Base-by-base conservation (phyloP, 2,329 filamentous ascomycete species). In the Cephalotrichum gorgonifer region DNA sequence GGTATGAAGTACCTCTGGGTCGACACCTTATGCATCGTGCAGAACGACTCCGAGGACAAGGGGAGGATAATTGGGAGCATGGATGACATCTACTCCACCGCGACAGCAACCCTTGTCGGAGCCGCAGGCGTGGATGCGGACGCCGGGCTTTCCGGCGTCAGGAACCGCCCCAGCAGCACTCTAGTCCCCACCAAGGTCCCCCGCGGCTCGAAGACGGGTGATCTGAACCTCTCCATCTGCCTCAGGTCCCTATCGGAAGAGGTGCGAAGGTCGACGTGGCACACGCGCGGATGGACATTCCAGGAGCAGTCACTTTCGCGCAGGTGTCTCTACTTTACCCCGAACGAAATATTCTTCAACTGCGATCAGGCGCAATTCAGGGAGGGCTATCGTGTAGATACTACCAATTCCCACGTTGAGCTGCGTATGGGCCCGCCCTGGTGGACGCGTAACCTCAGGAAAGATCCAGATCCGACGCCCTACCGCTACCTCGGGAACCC, bases 1-100 rank as follows among this genome's bases (percentile, higher is more conserved):
- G 50, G 25, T 3, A 26, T 52, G 4, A 25, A 25, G 12, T 55
- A 56, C 43, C 27, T 57, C n/a, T 56, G 55, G 54, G 49, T 57
- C 6, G 55, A 57, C 22, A 26, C 49, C 3, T 44, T 55, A 6
- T 56, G 55, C 43, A 54, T 56, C 1, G 23, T 50, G 11, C 54
- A 56, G 27, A 51, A 57, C 28, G 28, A 51, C 22, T 22, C 39
- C 12, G 20, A 6, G 14, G 53, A 52, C 44, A 54, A 53, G 46
- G 17, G 23, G 6, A 15, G 43, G 6, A 44, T 54, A 17, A 54
- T 56, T 26, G 26, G 42, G 38, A 25, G 49, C 27, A 51, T 53
- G 50, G 43, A 52, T 25, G 45, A 30, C 12, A 46, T 57, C 20
- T 55, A 55, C 41, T n/a, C 17, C 14, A 48, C 44, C 39, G 44